These are phyloP conservation scores for Pichia sp. DNA, from an alignment of 1,139 yeast species.

Conservation along the genomic window DNA sequence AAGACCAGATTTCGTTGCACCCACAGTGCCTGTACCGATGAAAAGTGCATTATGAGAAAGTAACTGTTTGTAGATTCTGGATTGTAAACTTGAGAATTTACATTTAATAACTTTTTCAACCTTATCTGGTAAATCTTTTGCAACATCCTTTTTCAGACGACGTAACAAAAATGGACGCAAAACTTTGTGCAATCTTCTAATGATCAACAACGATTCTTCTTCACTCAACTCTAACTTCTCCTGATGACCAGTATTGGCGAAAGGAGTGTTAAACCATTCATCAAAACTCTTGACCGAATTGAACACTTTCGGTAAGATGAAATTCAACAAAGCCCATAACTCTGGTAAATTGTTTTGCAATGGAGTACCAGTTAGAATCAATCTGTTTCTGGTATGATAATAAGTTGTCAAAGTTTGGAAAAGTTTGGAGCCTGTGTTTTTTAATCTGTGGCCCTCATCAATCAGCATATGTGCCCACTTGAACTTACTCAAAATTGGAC, in stretches of 20 bases:
- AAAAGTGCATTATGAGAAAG: slow-evolving; percentile 63
- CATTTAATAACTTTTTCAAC: slow-evolving; percentile 94
- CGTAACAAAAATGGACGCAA: slow-evolving; percentile 90
- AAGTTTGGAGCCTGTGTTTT: slow-evolving; percentile 70
- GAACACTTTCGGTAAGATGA: slow-evolving; percentile 75
- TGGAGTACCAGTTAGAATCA: slow-evolving; percentile 85
- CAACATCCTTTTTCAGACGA: slow-evolving; percentile 95
- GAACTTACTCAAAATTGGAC: slow-evolving; percentile 60
- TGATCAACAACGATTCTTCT: slow-evolving; percentile 92
- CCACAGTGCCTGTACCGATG: slow-evolving; percentile 46
- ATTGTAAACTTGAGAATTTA: slow-evolving; percentile 85
- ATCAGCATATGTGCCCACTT: slow-evolving; percentile 85
- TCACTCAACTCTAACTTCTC: slow-evolving; percentile 76
- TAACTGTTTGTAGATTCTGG: slow-evolving; percentile 75
- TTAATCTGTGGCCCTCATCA: slow-evolving; percentile 89
- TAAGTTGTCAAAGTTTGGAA: slow-evolving; percentile 68
- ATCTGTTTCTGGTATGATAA: slow-evolving; percentile 70
- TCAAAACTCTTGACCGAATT: slow-evolving; percentile 83
- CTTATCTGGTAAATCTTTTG: slow-evolving; percentile 92
- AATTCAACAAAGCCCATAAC: slow-evolving; percentile 76
- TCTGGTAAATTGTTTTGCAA: slow-evolving; percentile 82
- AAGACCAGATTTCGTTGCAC: slow-evolving; percentile 49
- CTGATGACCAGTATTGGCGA: slow-evolving; percentile 77
- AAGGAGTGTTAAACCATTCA: slow-evolving; percentile 85
- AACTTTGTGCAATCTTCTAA: slow-evolving; percentile 93